These are phyloP conservation scores for Fagopyrum tataricum DNA, from an alignment of 148 eudicot genomes.

Conservation along the genomic window DNA sequence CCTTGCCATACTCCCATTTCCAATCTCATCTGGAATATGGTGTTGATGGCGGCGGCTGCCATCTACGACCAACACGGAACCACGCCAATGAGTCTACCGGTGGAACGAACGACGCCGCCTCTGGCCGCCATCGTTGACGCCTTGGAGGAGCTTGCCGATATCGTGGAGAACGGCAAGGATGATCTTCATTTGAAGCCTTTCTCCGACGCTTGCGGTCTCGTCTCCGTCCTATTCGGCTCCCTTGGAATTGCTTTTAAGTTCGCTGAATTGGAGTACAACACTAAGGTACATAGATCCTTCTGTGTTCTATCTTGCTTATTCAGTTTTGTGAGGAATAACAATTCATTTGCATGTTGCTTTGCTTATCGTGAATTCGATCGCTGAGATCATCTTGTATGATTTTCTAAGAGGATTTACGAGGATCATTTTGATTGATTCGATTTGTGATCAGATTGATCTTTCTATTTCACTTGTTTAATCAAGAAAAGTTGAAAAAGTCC, in stretches of 20 bases:
- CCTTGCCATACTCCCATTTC: background rate
- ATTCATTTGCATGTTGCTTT: background rate
- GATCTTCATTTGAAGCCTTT: conserved; percentile 61
- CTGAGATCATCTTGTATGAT: background rate
- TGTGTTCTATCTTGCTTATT: background rate
- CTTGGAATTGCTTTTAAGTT: conserved; percentile 89
- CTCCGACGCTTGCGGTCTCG: conserved; percentile 69
- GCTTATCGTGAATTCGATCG: background rate
- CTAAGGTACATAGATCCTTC: conserved; percentile 37
- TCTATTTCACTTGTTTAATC: background rate
- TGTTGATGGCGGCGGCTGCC: background rate
- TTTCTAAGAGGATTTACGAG: background rate
- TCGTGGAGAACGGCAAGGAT: conserved; percentile 24
- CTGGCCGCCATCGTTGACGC: conserved; percentile 53
- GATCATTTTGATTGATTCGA: background rate
- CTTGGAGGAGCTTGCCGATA: conserved; percentile 54
- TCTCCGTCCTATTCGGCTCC: conserved; percentile 74
- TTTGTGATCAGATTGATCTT: background rate
- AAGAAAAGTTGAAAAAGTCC: background rate
- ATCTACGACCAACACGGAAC: background rate
- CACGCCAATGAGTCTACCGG: background rate
- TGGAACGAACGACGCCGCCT: conserved; percentile 26
- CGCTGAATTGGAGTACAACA: conserved; percentile 75
- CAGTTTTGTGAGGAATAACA: background rate
- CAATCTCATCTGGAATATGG: background rate